Evolutionary conservation across 2,329 filamentous ascomycete genomes (phyloP).

Genomic region (Xylaria sp.): DNA sequence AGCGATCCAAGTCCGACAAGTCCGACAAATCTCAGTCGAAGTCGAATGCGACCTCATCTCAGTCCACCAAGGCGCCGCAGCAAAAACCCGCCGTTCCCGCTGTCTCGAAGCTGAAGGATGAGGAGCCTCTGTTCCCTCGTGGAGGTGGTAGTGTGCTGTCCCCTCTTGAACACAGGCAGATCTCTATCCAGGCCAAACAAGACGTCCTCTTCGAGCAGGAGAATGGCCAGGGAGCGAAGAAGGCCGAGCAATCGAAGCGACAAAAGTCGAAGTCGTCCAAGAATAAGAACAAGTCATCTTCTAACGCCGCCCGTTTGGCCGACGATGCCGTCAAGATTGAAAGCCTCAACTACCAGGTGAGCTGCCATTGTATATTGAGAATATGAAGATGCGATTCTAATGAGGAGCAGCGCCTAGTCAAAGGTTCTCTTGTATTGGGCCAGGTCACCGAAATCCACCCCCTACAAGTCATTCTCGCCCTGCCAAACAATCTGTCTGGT

Average conservation of each 20-base stretch:
- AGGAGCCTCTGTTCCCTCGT: slow-evolving; percentile 86
- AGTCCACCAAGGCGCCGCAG: slow-evolving; percentile 23
- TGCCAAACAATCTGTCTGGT: slow-evolving; percentile 90
- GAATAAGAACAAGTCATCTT: slow-evolving; percentile 44
- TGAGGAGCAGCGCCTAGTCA: slow-evolving; percentile 73
- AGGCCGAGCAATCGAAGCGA: slow-evolving; percentile 45
- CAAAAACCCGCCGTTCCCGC: slow-evolving; percentile 30
- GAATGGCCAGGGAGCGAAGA: slow-evolving; percentile 47
- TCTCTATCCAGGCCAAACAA: slow-evolving; percentile 84
- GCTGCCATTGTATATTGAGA: slow-evolving; percentile 19
- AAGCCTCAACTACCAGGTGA: slow-evolving; percentile 81
- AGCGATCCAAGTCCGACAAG: slow-evolving; percentile 40
- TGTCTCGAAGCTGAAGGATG: slow-evolving; percentile 57
- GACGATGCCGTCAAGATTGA: slow-evolving; percentile 68
- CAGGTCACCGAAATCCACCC: slow-evolving; percentile 77
- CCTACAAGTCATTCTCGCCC: slow-evolving; percentile 70
- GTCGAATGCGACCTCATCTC: slow-evolving; percentile 31
- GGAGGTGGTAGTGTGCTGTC: slow-evolving; percentile 88
- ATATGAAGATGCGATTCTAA: slow-evolving; percentile 30
- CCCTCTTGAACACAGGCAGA: slow-evolving; percentile 92
- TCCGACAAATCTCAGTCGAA: slow-evolving; percentile 32
- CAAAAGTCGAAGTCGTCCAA: slow-evolving; percentile 51
- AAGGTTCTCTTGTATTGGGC: slow-evolving; percentile 82
- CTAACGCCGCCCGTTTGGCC: slow-evolving; percentile 49
- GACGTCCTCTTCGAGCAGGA: slow-evolving; percentile 88